Evolutionary conservation across 805 yeast genomes (phyloP), one percentile per base, ranked within the genome.

Genomic region (Osmozyma mogii): DNA sequence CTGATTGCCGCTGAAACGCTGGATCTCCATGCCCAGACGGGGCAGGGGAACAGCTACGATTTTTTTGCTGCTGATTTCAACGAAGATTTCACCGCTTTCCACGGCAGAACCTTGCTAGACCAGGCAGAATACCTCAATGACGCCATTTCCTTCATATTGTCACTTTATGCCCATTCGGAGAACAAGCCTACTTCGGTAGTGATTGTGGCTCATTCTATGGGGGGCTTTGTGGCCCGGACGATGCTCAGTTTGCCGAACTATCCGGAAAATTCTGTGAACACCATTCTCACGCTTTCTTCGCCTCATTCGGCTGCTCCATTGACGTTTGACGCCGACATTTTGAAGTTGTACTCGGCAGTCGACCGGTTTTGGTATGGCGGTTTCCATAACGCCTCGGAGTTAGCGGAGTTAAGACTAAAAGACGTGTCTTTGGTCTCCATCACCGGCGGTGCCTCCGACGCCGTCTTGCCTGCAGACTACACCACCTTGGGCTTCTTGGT

Each of bases 31-130:
- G 68, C 60, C 39, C 68, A 68, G 3, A 52, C 30, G 25, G 38
- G 21, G 36, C 49, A 32, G 46, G 29, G 27, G 19, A 35, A 47
- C 27, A 75, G 72, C 40, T 60, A 84, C 30, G 98, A 92, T 52
- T 82, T 88, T 52, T 89, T 87, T 51, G 67, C 94, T 1, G 94
- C 94, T 1, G 95, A 89, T 52, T 92, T 89, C 60, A 87, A 88
- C 48, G 97, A 88, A 55, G 97, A 92, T 48, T 78, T 85, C 44
- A 87, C 96, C 1, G 97, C 97, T 0, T 84, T 89, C 53, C 96
- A 89, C 53, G 98, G 98, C 1, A 68, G 89, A 42, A 88, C 97
- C 3, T 65, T 92, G 67, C 56, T 85, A 19, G 96, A 89, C 49
- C 97, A 89, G 58, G 94, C 96, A 0, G 95, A 84, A 52, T 89